Conservation (phyloP, 1,284 basidiomycete genomes). For the Fomitopsis palustris region DNA sequence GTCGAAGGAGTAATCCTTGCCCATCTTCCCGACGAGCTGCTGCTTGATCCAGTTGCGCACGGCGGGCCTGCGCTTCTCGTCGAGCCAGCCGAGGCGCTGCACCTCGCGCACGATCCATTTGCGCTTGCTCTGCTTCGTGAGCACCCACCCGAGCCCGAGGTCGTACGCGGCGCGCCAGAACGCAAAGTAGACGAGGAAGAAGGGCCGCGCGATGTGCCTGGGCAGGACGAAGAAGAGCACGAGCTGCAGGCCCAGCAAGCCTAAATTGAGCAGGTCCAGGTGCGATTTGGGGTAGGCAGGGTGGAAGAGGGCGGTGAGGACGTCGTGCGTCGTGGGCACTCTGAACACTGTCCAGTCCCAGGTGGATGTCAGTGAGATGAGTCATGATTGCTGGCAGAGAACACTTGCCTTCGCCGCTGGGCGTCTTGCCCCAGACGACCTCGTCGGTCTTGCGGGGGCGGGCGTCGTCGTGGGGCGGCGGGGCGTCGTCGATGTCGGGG, state of each 20-base stretch:
- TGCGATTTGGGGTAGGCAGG: constrained; percentile 90
- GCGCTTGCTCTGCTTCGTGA: constrained; percentile 92
- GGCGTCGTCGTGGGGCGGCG: constrained; percentile 2
- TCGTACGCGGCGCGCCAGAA: constrained; percentile 96
- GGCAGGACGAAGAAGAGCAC: constrained; percentile 71
- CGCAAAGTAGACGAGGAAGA: constrained; percentile 86
- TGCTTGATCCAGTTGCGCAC: constrained; percentile 81
- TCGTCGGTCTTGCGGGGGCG: constrained; percentile 40
- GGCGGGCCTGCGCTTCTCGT: constrained; percentile 60
- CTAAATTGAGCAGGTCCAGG: constrained; percentile 85
- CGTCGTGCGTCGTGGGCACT: constrained; percentile 94
- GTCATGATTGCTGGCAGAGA: background rate
- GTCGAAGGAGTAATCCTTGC: constrained; percentile 89
- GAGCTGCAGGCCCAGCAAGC: constrained; percentile 76
- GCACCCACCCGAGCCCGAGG: constrained; percentile 88
- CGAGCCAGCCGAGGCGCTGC: constrained; percentile 83
- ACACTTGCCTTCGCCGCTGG: constrained; percentile 69
- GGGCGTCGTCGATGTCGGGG: constrained; percentile 5
- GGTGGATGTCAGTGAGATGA: background rate
- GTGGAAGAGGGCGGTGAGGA: constrained; percentile 87
- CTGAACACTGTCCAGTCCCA: constrained; percentile 66
- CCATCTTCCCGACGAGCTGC: constrained; percentile 93
- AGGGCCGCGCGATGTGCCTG: constrained; percentile 48
- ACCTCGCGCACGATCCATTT: constrained; percentile 89
- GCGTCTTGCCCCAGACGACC: constrained; percentile 86